A percentile compares a stretch with the other conserved stretches of the same genome.
Conservation (phyloP, 2,329 filamentous ascomycete species). For the Pezicula rhizophila region DNA sequence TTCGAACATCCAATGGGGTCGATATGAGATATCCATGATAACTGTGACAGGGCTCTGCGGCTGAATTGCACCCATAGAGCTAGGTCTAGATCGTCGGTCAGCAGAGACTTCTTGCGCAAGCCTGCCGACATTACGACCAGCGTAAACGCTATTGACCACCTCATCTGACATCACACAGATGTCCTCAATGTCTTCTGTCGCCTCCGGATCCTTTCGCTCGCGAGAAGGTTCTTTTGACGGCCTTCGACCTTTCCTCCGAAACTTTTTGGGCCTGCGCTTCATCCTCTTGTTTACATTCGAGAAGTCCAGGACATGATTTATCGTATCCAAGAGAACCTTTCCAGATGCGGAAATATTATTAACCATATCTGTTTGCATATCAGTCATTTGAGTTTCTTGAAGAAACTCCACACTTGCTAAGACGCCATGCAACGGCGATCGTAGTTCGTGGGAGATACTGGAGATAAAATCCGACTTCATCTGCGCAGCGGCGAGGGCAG, state of each 20-base stretch:
- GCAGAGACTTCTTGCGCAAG: constrained; percentile 6
- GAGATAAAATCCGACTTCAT: constrained; percentile 48
- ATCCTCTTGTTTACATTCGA: constrained; percentile 44
- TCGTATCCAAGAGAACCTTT: constrained; percentile 45
- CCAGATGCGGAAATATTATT: constrained; percentile 45
- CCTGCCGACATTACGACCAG: constrained; percentile 20
- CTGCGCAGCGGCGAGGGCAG: constrained; percentile 31
- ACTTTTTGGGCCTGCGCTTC: constrained; percentile 17
- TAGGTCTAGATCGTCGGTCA: background rate
- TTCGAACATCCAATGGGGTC: constrained; percentile 44
- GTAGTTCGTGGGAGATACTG: constrained; percentile 55
- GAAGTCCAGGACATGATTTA: constrained; percentile 47
- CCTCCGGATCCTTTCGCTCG: constrained; percentile 8
- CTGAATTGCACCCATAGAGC: background rate
- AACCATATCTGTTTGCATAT: constrained; percentile 40
- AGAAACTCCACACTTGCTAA: constrained; percentile 48
- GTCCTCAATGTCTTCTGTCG: constrained; percentile 19
- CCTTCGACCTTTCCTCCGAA: constrained; percentile 7
- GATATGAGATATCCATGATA: constrained; percentile 44
- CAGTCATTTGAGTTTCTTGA: constrained; percentile 42
- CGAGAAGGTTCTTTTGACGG: constrained; percentile 6
- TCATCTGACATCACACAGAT: constrained; percentile 24
- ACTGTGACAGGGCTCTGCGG: constrained; percentile 32
- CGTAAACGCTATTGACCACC: constrained; percentile 25
- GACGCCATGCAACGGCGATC: constrained; percentile 56